Base-by-base conservation (phyloP, 768 basidiomycete species). In the Mrakia frigida region DNA sequence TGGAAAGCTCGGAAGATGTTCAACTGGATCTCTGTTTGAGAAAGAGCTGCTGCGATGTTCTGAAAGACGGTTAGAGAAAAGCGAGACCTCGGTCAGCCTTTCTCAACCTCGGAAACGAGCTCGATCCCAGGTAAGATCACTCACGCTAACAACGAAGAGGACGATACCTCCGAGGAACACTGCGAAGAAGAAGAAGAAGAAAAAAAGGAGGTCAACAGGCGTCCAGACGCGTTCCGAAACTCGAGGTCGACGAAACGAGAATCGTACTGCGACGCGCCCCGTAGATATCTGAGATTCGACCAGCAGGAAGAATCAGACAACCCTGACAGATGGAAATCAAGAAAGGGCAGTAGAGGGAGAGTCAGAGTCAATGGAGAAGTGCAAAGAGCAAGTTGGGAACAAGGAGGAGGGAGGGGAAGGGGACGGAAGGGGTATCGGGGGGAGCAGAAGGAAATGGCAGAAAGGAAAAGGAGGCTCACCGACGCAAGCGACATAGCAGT, bases 1-100 rank as follows among this genome's bases (percentile, higher is more conserved):
- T 93, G 91, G 25, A 93, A 82, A 0, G 87, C 94, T 76, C 94
- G 87, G 23, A 94, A 85, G 23, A 94, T 82, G 78, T 89, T 87
- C 50, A 97, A 84, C 0, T 87, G 87, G 11, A 90, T 82, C 11
- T 80, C 79, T 87, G 88, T 85, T n/a, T 86, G 83, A 0, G 88
- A 84, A 77, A 94, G 91, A 31, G 59, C 76, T 21, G 59, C 71
- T 18, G 76, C 76, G 13, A 77, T 60, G 63, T 77, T 76, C 73
- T 73, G 46, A 41, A n/a, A 7, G 6, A 14, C 1, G 43, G 28
- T 11, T 14, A 13, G 28, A n/a, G n/a, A n/a, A 70, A 52, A 50
- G 43, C 6, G 10, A 11, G 16, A 43, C 43, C 16, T 43, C 59
- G 21, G 61, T 43, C 46, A 46, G 46, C 43, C 5, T 13, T 46